Percentiles rank a stretch among this genome's conserved stretches.
Conservation (phyloP, 768 basidiomycete species). For the Boletus reticuloceps region DNA sequence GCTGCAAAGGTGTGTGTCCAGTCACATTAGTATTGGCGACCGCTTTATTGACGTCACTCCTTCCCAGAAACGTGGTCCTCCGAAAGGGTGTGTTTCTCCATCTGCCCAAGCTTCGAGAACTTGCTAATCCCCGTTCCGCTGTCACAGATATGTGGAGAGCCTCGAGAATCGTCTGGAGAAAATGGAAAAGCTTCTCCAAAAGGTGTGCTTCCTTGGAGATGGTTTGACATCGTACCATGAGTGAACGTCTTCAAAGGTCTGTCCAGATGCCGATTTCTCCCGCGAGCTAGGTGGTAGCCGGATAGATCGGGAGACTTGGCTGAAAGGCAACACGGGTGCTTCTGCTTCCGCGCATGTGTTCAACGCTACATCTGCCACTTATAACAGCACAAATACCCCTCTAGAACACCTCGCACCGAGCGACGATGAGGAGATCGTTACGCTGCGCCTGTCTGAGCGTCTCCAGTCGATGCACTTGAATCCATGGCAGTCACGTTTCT, state of each 20-base stretch:
- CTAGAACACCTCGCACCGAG: conserved; percentile 25
- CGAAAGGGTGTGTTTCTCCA: conserved; percentile 28
- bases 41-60: background rate
- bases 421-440: conserved; percentile 27
- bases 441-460: conserved; percentile 22
- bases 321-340: conserved; percentile 11
- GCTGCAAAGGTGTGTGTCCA: conserved; percentile 46
- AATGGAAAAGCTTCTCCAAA: conserved; percentile 58
- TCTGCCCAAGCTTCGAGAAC: background rate
- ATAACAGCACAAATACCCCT: background rate
- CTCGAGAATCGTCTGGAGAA: conserved; percentile 62
- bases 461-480: conserved; percentile 22
- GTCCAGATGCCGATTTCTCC: conserved; percentile 61
- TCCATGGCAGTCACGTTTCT: conserved; percentile 24
- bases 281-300: conserved; percentile 49
- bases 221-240: background rate
- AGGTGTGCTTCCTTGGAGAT: conserved; percentile 31
- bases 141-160: conserved; percentile 56
- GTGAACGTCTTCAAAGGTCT: conserved; percentile 43
- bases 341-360: conserved; percentile 14
- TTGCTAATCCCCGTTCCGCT: background rate
- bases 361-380: conserved; percentile 10
- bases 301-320: conserved; percentile 40
- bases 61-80: conserved; percentile 40
- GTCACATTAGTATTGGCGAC: background rate